Evolutionary conservation across 495 filamentous ascomycete species (phyloP), one percentile per base, ranked within the genome.

Genomic region (Penicillium lividum): DNA sequence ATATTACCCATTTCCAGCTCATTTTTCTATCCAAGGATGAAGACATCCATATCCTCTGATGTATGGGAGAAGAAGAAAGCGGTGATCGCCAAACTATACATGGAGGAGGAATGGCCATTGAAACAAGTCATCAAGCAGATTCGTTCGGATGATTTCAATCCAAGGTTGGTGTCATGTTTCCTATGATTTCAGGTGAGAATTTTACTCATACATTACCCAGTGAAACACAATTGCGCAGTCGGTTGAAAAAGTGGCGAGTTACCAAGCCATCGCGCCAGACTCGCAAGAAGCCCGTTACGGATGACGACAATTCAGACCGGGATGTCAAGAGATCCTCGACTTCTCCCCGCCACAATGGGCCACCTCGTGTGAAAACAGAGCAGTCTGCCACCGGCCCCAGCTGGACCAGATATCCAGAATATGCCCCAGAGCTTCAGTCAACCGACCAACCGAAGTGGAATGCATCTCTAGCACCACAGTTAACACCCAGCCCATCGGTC

Each of bases 51-150:
- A 40, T 72, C 77, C 4, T 75, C 76, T 1, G 76, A 80, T 54
- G 73, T 77, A 25, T 80, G 78, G 78, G 77, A 80, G 66, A 75
- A 70, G 62, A 79, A 79, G 67, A 80, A 77, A 54, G 71, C 69
- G 7, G 59, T 79, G 58, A 80, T 80, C 56, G 69, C 76, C 40
- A 71, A 72, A 33, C 62, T 80, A 42, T 80, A 80, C 56, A 79
- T 78, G 64, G 76, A 78, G 27, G 76, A 80, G 43, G 76, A 77
- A 72, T 79, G 75, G 75, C 76, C 78, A 4, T 65, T 80, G 44
- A 80, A 79, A 53, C 77, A 77, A 50, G 78, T 80, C 45, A 79
- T 79, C 54, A 79, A 79, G 59, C 71, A 77, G 59, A 78, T 80
- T 33, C 75, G 77, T 11, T 73, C 74, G 0, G 72, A 74, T 27